phyloP scores from a whole-genome alignment of 2,329 filamentous ascomycete genomes.

The Epichloe gansuensis region DNA sequence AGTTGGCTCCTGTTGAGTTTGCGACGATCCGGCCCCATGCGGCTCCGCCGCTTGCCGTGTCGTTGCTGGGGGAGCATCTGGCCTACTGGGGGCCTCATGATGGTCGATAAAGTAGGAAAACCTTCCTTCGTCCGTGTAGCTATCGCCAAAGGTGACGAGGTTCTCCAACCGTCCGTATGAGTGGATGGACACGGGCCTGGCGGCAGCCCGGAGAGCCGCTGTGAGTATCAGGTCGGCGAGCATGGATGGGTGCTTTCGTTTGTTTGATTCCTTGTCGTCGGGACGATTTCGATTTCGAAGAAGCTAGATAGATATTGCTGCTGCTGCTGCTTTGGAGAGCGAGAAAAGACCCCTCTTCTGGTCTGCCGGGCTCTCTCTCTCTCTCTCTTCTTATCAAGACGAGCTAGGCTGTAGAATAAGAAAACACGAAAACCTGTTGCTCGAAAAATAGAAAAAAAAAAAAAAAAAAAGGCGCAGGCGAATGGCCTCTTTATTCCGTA shows the following conservation, averaged over 20 bases:
- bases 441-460: too few species aligned
- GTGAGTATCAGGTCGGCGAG: not conserved
- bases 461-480: too few species aligned
- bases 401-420: too few species aligned
- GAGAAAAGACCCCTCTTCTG: too few species aligned
- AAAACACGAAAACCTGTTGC: too few species aligned
- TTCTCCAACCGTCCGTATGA: conserved; percentile 24
- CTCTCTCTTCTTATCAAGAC: too few species aligned
- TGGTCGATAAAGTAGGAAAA: conserved; percentile 51
- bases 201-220: not conserved
- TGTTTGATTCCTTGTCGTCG: not conserved
- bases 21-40: conserved; percentile 58
- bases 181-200: not conserved
- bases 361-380: too few species aligned
- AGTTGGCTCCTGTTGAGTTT: conserved; percentile 41
- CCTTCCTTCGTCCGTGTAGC: conserved; percentile 63
- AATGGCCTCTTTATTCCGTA: too few species aligned
- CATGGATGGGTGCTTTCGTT: not conserved
- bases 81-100: conserved; percentile 52
- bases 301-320: too few species aligned
- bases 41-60: conserved; percentile 52
- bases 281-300: too few species aligned
- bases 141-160: conserved; percentile 61
- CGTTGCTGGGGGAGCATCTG: conserved; percentile 31
- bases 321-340: too few species aligned